A percentile compares a stretch with the other conserved stretches of the same genome.
These are phyloP conservation scores for Boletus reticulatus DNA, from an alignment of 768 basidiomycete genomes.

Conservation along the genomic window DNA sequence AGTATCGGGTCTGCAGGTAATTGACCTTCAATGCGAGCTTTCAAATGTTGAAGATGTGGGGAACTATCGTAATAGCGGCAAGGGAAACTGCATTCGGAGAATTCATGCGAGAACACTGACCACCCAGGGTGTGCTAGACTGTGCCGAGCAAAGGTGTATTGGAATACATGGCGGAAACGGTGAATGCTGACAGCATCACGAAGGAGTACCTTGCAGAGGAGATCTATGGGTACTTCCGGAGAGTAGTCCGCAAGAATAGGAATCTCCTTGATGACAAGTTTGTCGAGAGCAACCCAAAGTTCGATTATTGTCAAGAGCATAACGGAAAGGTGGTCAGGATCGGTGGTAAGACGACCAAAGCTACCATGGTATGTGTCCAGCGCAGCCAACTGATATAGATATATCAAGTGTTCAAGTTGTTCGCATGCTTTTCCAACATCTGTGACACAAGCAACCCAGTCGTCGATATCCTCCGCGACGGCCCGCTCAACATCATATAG, in stretches of 20 bases:
- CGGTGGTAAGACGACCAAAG: no score
- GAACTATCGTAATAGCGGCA: not conserved
- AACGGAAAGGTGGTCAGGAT: not conserved
- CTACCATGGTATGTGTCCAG: not conserved
- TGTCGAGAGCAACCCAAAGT: not conserved
- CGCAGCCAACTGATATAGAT: not conserved
- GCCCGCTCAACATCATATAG: no score
- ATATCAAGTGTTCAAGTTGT: not conserved
- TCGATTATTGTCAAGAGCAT: not conserved
- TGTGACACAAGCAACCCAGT: not conserved
- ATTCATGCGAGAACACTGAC: not conserved
- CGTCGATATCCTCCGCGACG: no score
- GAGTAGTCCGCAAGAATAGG: not conserved
- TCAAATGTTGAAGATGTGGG: not conserved
- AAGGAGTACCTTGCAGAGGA: not conserved
- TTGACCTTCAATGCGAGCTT: no score
- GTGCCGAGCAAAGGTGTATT: not conserved
- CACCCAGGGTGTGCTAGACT: not conserved
- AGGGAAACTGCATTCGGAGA: not conserved
- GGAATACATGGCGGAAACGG: not conserved
- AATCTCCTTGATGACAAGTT: not conserved
- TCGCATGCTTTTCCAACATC: not conserved
- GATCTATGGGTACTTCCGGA: not conserved
- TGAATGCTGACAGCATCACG: not conserved
- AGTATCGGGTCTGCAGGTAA: no score